phyloP scores from a whole-genome alignment of 179 eudicot species.

The Actinidia arguta region DNA sequence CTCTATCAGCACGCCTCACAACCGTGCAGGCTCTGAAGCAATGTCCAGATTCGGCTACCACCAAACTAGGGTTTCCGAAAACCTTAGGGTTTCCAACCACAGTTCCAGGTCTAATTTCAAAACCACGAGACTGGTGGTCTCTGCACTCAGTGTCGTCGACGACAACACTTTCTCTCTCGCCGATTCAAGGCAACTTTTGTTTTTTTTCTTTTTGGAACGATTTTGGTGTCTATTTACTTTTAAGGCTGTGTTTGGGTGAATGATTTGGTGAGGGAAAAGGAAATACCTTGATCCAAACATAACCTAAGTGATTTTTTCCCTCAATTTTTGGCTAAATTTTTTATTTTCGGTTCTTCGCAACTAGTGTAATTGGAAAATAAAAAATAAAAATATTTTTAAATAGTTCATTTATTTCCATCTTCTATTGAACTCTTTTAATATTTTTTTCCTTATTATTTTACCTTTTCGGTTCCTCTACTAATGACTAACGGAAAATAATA shows the following conservation, averaged over 20 bases:
- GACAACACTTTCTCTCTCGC: neutral
- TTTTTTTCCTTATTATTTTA: no score
- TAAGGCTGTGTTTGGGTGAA: neutral
- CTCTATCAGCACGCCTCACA: neutral
- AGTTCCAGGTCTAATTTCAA: neutral
- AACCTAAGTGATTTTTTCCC: no score
- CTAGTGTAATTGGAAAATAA: no score
- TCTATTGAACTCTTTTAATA: no score
- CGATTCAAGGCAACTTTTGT: neutral
- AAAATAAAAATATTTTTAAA: no score
- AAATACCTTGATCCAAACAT: no score
- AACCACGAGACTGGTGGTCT: constrained; percentile 21
- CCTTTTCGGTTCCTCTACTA: no score
- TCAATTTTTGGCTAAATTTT: no score
- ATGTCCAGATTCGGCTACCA: neutral
- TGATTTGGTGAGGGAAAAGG: no score
- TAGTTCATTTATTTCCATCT: no score
- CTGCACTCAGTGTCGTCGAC: constrained; percentile 12
- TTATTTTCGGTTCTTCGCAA: neutral
- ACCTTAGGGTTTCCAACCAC: neutral
- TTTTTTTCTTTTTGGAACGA: neutral
- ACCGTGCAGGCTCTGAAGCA: neutral
- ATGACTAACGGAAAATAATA: no score
- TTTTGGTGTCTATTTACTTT: neutral
- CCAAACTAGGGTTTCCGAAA: constrained; percentile 6